These are phyloP conservation scores for Phytophthora pistaciae DNA, from an alignment of 352 stramenopile species.

Conservation along the genomic window DNA sequence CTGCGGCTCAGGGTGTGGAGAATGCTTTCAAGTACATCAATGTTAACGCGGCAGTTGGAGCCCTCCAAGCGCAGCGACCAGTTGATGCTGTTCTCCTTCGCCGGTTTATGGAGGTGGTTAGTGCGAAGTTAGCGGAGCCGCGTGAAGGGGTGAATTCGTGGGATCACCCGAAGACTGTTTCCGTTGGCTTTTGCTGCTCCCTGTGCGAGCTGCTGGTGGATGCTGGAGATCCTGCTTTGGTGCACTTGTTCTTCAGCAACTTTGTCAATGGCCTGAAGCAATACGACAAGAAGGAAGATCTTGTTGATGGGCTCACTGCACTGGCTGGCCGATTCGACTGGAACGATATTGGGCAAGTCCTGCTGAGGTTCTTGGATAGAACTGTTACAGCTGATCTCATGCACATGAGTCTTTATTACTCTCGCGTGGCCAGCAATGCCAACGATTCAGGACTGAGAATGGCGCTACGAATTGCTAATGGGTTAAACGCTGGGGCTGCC, in stretches of 20 bases:
- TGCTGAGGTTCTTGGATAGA: background rate
- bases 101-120: slow-evolving; percentile 6
- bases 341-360: background rate
- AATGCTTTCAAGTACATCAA: slow-evolving; percentile 10
- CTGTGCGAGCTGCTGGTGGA: background rate
- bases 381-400: background rate
- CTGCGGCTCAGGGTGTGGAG: background rate
- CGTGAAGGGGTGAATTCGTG: background rate
- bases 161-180: background rate
- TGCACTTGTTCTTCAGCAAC: background rate
- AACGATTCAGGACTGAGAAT: background rate
- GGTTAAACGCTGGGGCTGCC: background rate
- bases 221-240: background rate
- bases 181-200: background rate
- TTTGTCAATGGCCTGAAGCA: background rate
- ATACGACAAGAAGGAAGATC: background rate
- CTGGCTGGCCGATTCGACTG: background rate
- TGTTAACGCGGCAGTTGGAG: slow-evolving; percentile 1
- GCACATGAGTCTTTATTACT: background rate
- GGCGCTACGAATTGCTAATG: background rate
- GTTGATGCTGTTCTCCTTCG: background rate
- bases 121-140: background rate
- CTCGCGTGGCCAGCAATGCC: background rate
- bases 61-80: background rate
- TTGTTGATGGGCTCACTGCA: background rate